These are phyloP conservation scores for Neurospora tetraspora DNA, from an alignment of 495 filamentous ascomycete species.

Conservation along the genomic window DNA sequence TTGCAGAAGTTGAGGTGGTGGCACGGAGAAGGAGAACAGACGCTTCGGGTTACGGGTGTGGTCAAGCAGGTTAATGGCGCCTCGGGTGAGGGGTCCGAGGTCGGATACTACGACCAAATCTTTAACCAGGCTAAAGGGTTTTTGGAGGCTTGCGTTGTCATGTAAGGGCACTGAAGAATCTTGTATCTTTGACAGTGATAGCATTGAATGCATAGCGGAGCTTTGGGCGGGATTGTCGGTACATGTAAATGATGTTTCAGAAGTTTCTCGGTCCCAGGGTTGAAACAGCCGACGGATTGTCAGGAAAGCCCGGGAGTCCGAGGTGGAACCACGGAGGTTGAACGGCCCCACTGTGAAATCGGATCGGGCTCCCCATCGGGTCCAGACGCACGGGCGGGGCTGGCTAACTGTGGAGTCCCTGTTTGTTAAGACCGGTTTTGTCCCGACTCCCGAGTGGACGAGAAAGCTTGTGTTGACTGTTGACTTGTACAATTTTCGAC, in stretches of 20 bases:
- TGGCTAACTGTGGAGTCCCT: not conserved
- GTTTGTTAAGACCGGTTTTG: too few species aligned
- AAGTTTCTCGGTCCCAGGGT: not conserved
- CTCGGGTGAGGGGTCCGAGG: slow-evolving; percentile 23
- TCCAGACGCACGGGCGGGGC: not conserved
- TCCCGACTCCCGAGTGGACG: too few species aligned
- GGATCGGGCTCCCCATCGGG: not conserved
- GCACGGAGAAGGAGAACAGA: slow-evolving; percentile 78
- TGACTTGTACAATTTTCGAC: too few species aligned
- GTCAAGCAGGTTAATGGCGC: slow-evolving; percentile 35
- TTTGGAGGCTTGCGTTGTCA: slow-evolving; percentile 29
- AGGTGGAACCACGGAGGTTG: not conserved
- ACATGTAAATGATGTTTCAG: not conserved
- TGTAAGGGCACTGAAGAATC: slow-evolving; percentile 31
- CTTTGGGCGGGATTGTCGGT: not conserved
- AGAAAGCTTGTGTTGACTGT: too few species aligned
- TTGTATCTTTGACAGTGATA: not conserved
- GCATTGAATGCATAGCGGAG: not conserved
- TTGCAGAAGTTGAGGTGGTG: slow-evolving; percentile 78
- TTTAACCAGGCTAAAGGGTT: slow-evolving; percentile 26
- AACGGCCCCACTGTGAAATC: not conserved
- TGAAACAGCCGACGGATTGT: not conserved
- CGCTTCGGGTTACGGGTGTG: slow-evolving; percentile 65
- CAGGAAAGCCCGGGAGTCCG: not conserved
- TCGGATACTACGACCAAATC: slow-evolving; percentile 34